Conservation (phyloP, 139 green algal species). For the Zygnema circumcarinatum region DNA sequence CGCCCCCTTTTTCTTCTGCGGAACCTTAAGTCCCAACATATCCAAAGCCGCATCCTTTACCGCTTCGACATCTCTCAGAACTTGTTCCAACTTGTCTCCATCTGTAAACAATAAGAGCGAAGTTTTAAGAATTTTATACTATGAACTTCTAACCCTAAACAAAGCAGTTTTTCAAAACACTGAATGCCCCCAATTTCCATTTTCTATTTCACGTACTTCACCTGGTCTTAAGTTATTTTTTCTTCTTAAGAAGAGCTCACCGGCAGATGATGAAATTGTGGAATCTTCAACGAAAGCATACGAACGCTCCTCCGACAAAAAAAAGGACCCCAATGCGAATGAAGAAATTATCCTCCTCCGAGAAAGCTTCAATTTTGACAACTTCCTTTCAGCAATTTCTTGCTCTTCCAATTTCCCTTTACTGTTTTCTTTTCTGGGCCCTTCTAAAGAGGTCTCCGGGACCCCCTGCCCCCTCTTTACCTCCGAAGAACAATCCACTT, state of each 20-base stretch:
- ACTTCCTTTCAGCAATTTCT: neutral
- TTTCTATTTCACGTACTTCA: neutral
- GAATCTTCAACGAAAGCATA: neutral
- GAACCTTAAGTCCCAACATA: neutral
- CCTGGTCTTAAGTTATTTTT: too few species aligned
- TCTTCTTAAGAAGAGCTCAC: neutral
- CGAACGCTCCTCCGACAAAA: neutral
- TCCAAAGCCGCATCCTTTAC: neutral
- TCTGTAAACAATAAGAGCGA: neutral
- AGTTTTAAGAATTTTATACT: neutral
- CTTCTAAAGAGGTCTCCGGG: too few species aligned
- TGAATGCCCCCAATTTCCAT: neutral
- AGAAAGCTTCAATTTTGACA: neutral
- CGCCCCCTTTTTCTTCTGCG: neutral
- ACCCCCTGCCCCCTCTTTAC: neutral
- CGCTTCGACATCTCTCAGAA: neutral
- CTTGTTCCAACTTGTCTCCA: neutral
- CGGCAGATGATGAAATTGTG: neutral
- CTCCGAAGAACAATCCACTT: neutral
- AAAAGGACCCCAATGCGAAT: neutral
- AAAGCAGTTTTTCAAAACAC: neutral
- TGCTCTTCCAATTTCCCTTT: neutral
- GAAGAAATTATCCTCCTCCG: neutral
- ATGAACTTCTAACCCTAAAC: neutral
- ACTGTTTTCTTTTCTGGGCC: neutral